A percentile compares a stretch with the other conserved stretches of the same genome.
phyloP scores from a whole-genome alignment of 805 yeast genomes.

The Candida berthetii region DNA sequence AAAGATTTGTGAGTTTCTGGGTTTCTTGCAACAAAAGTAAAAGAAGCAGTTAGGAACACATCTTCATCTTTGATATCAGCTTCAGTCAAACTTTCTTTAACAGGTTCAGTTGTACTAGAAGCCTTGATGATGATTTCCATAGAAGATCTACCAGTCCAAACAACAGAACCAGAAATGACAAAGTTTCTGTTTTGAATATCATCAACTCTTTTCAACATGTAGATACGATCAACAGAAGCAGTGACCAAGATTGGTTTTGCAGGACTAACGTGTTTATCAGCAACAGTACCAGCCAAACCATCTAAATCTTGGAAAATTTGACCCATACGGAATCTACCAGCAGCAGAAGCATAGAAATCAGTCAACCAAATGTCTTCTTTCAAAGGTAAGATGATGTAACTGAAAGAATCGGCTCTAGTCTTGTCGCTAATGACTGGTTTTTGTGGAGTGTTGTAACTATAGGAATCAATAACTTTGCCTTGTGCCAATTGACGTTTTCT shows the following conservation, averaged over 20 bases:
- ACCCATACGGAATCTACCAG: constrained; percentile 88
- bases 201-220: constrained; percentile 79
- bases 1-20: constrained; percentile 89
- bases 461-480: constrained; percentile 68
- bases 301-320: constrained; percentile 93
- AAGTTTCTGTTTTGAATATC: constrained; percentile 71
- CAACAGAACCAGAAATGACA: constrained; percentile 82
- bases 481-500: constrained; percentile 63
- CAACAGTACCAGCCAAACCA: constrained; percentile 90
- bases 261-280: constrained; percentile 89
- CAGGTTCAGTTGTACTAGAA: constrained; percentile 56
- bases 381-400: constrained; percentile 69
- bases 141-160: constrained; percentile 92
- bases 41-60: constrained; percentile 80
- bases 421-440: constrained; percentile 66
- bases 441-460: constrained; percentile 65
- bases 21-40: constrained; percentile 93
- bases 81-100: constrained; percentile 50
- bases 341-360: constrained; percentile 84
- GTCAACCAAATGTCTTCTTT: constrained; percentile 77
- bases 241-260: constrained; percentile 95
- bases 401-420: constrained; percentile 73
- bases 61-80: constrained; percentile 55
- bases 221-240: constrained; percentile 89
- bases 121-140: constrained; percentile 95